Evolutionary conservation across 257 asterid species (phyloP), one percentile per base, ranked within the genome.

Genomic region (Salvia miltiorrhiza): DNA sequence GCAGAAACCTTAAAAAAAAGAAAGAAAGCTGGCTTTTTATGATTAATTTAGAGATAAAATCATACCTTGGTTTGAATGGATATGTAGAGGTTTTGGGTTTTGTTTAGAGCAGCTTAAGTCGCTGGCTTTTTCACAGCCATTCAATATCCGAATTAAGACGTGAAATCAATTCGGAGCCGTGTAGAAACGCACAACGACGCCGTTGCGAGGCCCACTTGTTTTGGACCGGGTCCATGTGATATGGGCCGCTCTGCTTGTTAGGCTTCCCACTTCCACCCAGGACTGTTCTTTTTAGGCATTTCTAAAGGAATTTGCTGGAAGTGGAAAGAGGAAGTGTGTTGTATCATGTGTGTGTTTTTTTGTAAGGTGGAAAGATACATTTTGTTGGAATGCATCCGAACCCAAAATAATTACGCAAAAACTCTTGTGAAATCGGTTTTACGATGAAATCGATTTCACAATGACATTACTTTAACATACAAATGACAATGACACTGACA

Each of bases 91-190:
- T 45, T 69, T 58, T 54, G 58, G 71, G 71, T 48, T 45, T 37
- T 53, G 45, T 10, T 40, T 11, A 2, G 19, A 10, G 44, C 17
- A 32, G 71, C 32, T 28, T 3, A 20, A 48, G 53, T 37, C 24
- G 71, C 58, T 70, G 78, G 82, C 66, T 62, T 57, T 35, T 65
- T 77, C 73, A 62, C 76, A 84, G 81, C 92, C 92, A 81, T 72
- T 78, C 89, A 72, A 55, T 70, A 63, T 67, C 45, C 11, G 73
- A 68, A 43, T 63, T 52, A 57, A 56, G 70, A 32, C 20, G 64
- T 47, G 10, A 26, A 52, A 28, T 1, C 5, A 37, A 65, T 70
- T 70, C 47, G 67, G 53, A 49, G 65, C 76, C 72, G 33, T 50
- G 56, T 41, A 76, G 13, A 19, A 10, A 23, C 19, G 4, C 30